Conservation (phyloP, 257 asterid genomes). For the Nicotiana attenuata region DNA sequence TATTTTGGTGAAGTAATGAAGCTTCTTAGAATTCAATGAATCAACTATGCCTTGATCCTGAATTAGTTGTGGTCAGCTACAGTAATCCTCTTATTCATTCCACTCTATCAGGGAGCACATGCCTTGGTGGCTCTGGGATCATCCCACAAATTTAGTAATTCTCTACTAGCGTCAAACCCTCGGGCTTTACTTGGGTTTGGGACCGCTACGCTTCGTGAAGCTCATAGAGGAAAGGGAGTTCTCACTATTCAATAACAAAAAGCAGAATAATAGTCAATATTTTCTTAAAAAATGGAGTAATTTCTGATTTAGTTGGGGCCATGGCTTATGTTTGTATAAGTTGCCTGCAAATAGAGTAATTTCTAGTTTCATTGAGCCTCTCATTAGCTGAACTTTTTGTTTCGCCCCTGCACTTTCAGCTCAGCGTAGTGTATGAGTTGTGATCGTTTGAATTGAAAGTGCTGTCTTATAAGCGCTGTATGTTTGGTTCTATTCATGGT, state of each 20-base stretch:
- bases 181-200: neutral
- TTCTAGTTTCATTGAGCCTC: neutral
- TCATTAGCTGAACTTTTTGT: neutral
- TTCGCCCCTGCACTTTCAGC: constrained; percentile 14
- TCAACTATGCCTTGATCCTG: neutral
- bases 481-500: constrained; percentile 3
- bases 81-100: constrained; percentile 1
- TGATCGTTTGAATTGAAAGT: neutral
- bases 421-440: neutral
- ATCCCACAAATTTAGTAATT: neutral
- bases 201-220: neutral
- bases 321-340: neutral
- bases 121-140: constrained; percentile 7
- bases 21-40: neutral
- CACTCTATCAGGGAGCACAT: neutral
- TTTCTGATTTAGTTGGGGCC: neutral
- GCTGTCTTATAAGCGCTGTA: neutral
- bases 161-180: neutral
- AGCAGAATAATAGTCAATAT: neutral
- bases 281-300: neutral
- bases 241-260: neutral
- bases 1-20: neutral
- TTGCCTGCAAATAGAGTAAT: neutral
- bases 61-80: neutral
- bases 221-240: neutral